Base-by-base conservation (phyloP, 768 basidiomycete species). In the Tricholoma flavovirens region DNA sequence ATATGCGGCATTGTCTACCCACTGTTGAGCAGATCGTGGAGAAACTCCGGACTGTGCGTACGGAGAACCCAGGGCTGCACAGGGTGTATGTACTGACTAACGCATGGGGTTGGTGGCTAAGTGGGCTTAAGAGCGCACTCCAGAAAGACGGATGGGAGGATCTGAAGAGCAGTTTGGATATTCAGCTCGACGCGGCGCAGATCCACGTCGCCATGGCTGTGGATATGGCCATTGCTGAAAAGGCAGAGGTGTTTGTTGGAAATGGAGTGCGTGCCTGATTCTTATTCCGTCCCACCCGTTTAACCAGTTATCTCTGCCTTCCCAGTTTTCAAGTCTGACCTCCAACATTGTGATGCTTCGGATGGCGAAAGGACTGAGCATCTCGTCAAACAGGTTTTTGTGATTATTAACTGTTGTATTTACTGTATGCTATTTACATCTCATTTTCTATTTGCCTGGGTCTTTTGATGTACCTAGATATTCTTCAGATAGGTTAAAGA, bases 161-260 rank as follows among this genome's bases (percentile, higher is more conserved):
- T 35, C 65, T 83, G 46, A 70, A 67, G 53, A 77, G 73, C 9
- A 79, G 74, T 51, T 56, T 68, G 6, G 77, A 78, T 32, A 48
- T 74, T n/a, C 59, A 58, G 42, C 64, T 84, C 22, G 79, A 77
- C 55, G 57, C 68, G 33, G 76, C 75, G 49, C 81, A 84, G 62
- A 66, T 61, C 12, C 66, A 78, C 12, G 79, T 83, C 3, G 71
- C 69, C 22, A 77, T 77, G 64, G 82, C 80, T 1, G 75, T 83
- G 35, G 83, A 84, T 63, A 84, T 85, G 83, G 79, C 76, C 10
- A 74, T 85, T 22, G 83, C 79, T 1, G 75, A 80, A 62, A 69
- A 71, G 49, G 82, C 82, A 1, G 79, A 84, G 60, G 78, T 83
- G 40, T 84, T 83, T 62, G 68, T 84, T 6, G 83, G 83, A 0